phyloP scores from a whole-genome alignment of 768 basidiomycete species.

The Psilocybe cyanescens region DNA sequence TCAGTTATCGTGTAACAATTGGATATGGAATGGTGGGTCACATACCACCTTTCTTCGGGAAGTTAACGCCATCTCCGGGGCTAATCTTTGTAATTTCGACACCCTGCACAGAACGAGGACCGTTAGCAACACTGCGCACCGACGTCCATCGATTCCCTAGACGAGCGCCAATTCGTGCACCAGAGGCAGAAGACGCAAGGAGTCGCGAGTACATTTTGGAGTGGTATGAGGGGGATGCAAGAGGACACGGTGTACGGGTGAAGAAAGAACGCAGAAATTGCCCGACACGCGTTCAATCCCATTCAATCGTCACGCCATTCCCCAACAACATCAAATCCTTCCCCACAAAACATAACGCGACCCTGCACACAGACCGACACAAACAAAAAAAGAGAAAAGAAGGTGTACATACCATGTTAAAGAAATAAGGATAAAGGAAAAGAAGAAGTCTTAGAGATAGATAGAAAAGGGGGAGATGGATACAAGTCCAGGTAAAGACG shows the following conservation, averaged over 20 bases:
- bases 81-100: slow-evolving; percentile 62
- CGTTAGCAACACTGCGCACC: slow-evolving; percentile 5
- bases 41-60: slow-evolving; percentile 75
- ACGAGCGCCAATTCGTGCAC: slow-evolving; percentile 32
- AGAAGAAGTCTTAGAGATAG: slow-evolving; percentile 13
- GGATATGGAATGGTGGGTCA: slow-evolving; percentile 13
- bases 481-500: too few species aligned
- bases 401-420: background rate
- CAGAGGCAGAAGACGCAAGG: slow-evolving; percentile 20
- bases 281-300: too few species aligned
- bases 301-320: background rate
- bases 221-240: background rate
- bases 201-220: background rate
- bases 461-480: background rate
- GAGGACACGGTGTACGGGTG: background rate
- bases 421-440: background rate
- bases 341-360: background rate
- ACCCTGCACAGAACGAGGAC: slow-evolving; percentile 48
- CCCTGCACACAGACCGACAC: background rate
- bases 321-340: background rate
- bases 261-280: too few species aligned
- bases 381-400: background rate
- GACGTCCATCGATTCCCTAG: background rate
- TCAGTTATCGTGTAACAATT: slow-evolving; percentile 9
- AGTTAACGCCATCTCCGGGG: slow-evolving; percentile 65